Conservation (phyloP, 495 filamentous ascomycete species). For the Hypoxylon subgilvum region DNA sequence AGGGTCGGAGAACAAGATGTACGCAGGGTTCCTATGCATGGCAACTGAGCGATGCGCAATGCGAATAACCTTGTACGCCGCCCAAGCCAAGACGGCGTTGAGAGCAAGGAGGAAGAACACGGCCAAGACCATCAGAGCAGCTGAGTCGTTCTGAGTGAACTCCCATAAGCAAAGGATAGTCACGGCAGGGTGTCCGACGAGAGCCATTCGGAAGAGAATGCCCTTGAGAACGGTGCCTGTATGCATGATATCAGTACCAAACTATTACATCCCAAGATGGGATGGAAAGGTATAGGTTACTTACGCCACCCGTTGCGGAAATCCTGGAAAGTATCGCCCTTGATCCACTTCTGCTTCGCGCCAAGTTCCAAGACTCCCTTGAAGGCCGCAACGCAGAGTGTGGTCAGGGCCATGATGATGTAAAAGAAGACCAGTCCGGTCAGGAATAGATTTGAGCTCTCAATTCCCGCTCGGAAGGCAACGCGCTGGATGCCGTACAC, state of each 20-base stretch:
- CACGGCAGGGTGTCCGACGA: conserved; percentile 94
- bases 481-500: conserved; percentile 90
- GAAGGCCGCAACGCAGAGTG: conserved; percentile 75
- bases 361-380: conserved; percentile 77
- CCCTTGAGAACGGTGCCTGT: conserved; percentile 76
- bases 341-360: conserved; percentile 75
- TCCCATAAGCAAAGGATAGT: conserved; percentile 93
- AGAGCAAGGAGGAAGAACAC: conserved; percentile 88
- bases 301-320: conserved; percentile 85
- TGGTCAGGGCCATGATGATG: conserved; percentile 74
- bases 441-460: conserved; percentile 91
- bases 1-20: conserved; percentile 95
- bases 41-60: conserved; percentile 85
- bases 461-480: conserved; percentile 83
- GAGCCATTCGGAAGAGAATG: conserved; percentile 86
- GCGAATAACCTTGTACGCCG: conserved; percentile 83
- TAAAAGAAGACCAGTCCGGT: conserved; percentile 91
- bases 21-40: conserved; percentile 95
- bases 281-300: conserved; percentile 2
- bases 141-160: conserved; percentile 82
- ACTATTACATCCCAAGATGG: neutral
- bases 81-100: conserved; percentile 80
- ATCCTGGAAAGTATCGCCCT: conserved; percentile 85
- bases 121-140: conserved; percentile 84
- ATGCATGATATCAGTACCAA: conserved; percentile 2